Evolutionary conservation across 768 basidiomycete species (phyloP), one percentile per base, ranked within the genome.

Genomic region (Hygrocybe coccinea): DNA sequence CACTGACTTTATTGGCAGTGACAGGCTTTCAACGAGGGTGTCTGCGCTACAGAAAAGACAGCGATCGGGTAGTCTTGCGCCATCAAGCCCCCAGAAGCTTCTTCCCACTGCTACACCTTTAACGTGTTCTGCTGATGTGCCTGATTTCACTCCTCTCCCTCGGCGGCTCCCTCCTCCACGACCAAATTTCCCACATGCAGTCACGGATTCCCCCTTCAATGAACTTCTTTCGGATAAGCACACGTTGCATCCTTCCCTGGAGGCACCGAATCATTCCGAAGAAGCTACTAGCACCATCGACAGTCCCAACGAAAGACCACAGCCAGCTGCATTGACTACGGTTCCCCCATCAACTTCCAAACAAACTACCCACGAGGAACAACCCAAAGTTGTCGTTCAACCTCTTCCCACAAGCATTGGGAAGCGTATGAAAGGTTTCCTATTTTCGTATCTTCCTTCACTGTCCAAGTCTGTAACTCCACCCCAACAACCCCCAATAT

Each of bases 41-140:
- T 68, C 70, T 29, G 85, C 86, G 2, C 64, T 89, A 41, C 77
- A 78, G 67, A 78, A 75, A 44, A 85, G 85, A 56, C 85, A 87
- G 59, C 76, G 79, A 7, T 65, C 73, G 1, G 84, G 85, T 5
- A 72, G 77, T 21, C 72, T 79, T 43, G 85, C 85, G 1, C 78
- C 80, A 0, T 81, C 84, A 1, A 80, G 79, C 1, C 81, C 36
- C 51, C 52, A 22, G 56, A 51, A 52, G 22, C 54, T 7, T 12
- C 22, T 5, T 12, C 17, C 5, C 44, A 12, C 44, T 19, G 6
- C 11, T 12, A 46, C 11, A 3, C 22, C 21, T 56, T 33, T 59
- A 46, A 44, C 60, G 12, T 52, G 69, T 29, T 66, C 55, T 37
- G 76, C 74, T 69, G 72, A 71, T 44, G 77, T 80, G n/a, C 80